Conservation (phyloP, 179 eudicot species). For the Camellia oleifera region DNA sequence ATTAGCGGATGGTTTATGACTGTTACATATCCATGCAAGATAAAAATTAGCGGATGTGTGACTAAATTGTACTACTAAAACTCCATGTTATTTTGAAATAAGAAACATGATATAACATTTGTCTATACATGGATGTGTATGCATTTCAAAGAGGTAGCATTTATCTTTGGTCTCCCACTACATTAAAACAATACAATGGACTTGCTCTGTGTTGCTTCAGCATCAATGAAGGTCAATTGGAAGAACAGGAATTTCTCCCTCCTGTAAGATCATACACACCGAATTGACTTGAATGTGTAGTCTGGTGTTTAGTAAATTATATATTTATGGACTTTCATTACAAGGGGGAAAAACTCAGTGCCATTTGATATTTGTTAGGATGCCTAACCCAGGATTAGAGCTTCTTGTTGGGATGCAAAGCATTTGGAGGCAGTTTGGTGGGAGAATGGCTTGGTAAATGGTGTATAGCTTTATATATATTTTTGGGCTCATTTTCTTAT, state of each 20-base stretch:
- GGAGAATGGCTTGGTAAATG: background rate
- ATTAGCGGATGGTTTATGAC: background rate
- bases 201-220: background rate
- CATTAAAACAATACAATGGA: background rate
- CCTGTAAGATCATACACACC: background rate
- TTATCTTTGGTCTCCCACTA: background rate
- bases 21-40: background rate
- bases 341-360: background rate
- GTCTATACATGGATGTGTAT: background rate
- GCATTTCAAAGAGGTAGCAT: background rate
- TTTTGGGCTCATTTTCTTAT: too few species aligned
- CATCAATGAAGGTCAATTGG: background rate
- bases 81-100: background rate
- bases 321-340: background rate
- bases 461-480: too few species aligned
- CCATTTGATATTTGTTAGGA: background rate
- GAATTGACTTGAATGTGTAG: slow-evolving; percentile 1
- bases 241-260: slow-evolving; percentile 4
- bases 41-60: background rate
- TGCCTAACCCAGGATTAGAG: background rate
- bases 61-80: background rate
- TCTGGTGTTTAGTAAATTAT: background rate
- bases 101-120: background rate
- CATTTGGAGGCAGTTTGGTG: background rate
- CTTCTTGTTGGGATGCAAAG: background rate